Evolutionary conservation across 2,329 filamentous ascomycete genomes (phyloP).

Genomic region (Kalmusia sp.): DNA sequence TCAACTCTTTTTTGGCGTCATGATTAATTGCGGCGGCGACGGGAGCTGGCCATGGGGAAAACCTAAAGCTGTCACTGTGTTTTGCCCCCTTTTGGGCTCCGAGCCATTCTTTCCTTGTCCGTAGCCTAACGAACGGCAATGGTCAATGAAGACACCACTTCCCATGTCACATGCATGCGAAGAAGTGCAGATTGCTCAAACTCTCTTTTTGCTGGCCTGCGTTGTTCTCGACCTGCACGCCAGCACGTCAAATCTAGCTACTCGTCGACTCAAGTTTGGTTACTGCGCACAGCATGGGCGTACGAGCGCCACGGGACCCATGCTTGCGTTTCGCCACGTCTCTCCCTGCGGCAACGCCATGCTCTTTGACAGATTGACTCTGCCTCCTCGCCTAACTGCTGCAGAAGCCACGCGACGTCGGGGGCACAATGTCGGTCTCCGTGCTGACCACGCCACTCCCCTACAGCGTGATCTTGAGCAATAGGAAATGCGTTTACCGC

Average conservation of each 20-base stretch:
- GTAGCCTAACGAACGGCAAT: not conserved
- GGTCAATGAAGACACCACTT: not conserved
- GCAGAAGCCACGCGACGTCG: constrained; percentile 8
- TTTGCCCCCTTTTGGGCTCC: too few species aligned
- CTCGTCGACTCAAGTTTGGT: not conserved
- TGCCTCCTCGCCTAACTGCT: not conserved
- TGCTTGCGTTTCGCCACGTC: constrained; percentile 6
- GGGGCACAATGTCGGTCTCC: not conserved
- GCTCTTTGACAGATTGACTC: constrained; percentile 1
- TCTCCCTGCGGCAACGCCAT: constrained; percentile 5
- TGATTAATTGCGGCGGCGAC: not conserved
- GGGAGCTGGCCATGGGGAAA: not conserved
- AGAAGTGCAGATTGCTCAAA: not conserved
- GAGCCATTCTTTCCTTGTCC: not conserved
- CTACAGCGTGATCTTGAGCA: too few species aligned
- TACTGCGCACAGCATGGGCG: not conserved
- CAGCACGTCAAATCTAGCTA: not conserved
- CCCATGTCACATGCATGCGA: not conserved
- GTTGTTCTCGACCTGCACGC: not conserved
- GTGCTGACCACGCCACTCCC: constrained; percentile 1
- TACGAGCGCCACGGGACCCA: constrained; percentile 5
- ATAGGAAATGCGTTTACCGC: too few species aligned
- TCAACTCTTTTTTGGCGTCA: too few species aligned
- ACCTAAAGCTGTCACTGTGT: not conserved
- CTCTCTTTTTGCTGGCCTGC: not conserved